phyloP scores from a whole-genome alignment of 352 stramenopile species.

The Globisporangium canariense region DNA sequence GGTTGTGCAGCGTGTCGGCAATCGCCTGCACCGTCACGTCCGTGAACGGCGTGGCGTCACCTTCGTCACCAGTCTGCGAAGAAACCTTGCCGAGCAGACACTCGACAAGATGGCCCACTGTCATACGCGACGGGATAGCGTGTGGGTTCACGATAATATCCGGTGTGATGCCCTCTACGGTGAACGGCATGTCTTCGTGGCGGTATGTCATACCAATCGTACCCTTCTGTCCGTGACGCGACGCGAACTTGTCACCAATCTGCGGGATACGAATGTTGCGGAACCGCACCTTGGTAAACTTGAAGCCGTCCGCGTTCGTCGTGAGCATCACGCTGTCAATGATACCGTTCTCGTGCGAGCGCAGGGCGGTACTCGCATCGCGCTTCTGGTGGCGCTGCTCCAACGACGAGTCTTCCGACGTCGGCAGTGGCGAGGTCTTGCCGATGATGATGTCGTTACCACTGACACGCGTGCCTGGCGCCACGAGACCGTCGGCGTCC shows the following conservation, averaged over 20 bases:
- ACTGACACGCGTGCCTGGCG: conserved; percentile 95
- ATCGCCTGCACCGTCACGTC: conserved; percentile 98
- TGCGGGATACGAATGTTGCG: conserved; percentile 98
- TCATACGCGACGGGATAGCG: conserved; percentile 99
- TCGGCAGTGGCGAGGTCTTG: conserved; percentile 94
- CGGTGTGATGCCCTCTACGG: conserved; percentile 96
- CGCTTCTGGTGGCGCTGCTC: conserved; percentile 94
- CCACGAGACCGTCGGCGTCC: conserved; percentile 97
- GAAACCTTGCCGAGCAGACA: conserved; percentile 99
- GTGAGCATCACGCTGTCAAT: conserved; percentile 99
- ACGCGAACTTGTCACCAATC: conserved; percentile 99
- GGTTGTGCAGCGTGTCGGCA: conserved; percentile 90
- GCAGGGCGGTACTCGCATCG: conserved; percentile 96
- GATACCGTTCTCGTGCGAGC: conserved; percentile 98
- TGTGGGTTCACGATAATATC: conserved; percentile 99
- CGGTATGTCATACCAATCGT: conserved; percentile 99
- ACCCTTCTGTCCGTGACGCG: conserved; percentile 87
- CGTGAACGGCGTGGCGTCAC: conserved; percentile 99
- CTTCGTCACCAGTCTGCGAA: conserved; percentile 95
- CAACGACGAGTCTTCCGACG: conserved; percentile 74
- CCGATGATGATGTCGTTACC: conserved; percentile 99
- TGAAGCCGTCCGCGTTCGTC: conserved; percentile 96
- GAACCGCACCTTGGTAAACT: conserved; percentile 97
- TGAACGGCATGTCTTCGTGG: conserved; percentile 99
- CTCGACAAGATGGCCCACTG: conserved; percentile 99